phyloP scores from a whole-genome alignment of 805 yeast species.

The Diddensiella caesifluorescens region DNA sequence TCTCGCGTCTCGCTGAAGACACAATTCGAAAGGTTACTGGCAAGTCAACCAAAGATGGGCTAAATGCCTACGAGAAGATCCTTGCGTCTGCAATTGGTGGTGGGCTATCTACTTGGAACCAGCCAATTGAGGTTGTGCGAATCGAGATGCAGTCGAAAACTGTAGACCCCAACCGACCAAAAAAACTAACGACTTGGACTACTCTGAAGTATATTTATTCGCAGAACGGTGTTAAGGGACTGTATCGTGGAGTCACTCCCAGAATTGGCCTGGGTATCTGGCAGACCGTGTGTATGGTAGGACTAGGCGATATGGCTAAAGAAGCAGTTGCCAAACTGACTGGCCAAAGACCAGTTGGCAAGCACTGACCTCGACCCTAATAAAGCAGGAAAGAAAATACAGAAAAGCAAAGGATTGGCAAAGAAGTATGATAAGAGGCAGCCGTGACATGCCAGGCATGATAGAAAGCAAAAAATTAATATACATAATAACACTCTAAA shows the following conservation, averaged over 20 bases:
- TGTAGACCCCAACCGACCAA: conserved; percentile 92
- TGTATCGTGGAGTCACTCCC: conserved; percentile 95
- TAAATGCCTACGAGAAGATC: conserved; percentile 75
- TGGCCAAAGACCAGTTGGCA: conserved; percentile 49
- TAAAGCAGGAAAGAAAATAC: no score
- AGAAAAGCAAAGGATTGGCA: no score
- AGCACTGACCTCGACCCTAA: no score
- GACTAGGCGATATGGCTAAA: conserved; percentile 90
- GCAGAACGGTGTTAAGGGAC: conserved; percentile 80
- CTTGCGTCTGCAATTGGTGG: conserved; percentile 89
- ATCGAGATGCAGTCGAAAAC: conserved; percentile 97
- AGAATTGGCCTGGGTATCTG: conserved; percentile 94
- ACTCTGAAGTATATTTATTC: conserved; percentile 79
- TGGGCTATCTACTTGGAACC: conserved; percentile 97
- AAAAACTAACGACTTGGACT: conserved; percentile 70
- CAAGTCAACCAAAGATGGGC: conserved; percentile 53
- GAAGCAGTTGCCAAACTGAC: conserved; percentile 59
- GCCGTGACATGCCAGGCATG: no score
- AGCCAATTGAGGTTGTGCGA: conserved; percentile 95
- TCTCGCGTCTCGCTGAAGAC: conserved; percentile 88
- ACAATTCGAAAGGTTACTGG: conserved; percentile 59
- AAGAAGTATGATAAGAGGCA: no score
- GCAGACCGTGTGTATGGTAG: conserved; percentile 99
- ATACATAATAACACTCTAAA: no score
- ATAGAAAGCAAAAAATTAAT: no score